Evolutionary conservation across 2,329 filamentous ascomycete genomes (phyloP), one percentile per base, ranked within the genome.

Genomic region (Magnaporthiopsis poae): DNA sequence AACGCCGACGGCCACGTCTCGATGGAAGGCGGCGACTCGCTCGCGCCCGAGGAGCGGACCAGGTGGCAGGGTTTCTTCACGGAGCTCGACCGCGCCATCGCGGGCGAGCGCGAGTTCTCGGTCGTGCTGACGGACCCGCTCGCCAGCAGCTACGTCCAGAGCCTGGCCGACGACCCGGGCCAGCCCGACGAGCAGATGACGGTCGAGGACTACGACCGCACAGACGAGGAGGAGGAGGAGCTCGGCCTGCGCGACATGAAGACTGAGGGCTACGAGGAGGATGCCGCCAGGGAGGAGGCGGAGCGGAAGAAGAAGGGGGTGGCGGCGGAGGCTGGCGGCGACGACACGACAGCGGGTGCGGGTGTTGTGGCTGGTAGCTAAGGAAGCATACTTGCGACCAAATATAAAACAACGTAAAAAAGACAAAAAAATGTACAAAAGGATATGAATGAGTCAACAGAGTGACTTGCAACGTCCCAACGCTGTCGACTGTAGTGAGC

Each of bases 131-230:
- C 89, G 69, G 95, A 99, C 75, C 95, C 95, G 0, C 81, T 98
- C 69, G 95, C 93, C 13, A 91, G 90, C 76, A 96, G 92, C 74
- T 99, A 96, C 75, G 90, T 99, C 62, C 95, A 99, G 80, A 91
- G 93, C 73, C 83, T 96, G 68, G 90, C 87, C 5, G 87, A 92
- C 31, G 89, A 92, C 70, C 89, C 90, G 1, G 80, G 81, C 46
- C 73, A 83, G 62, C 79, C 81, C 0, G 95, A 99, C 74, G 89
- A 89, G 21, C 90, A 95, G 78, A 90, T 99, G 75, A 87, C 84
- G 67, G 83, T 86, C 2, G 90, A 91, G 78, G 90, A 91, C 36
- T 99, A 99, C 76, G 86, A 90, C 68, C 85, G 95, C 68, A 96
- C 94, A 0, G 87, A 89, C 0, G 91, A 97, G 76, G 95, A 99